These are phyloP conservation scores for Intubia oerlemansii DNA, from an alignment of 2,329 filamentous ascomycete genomes.

Conservation along the genomic window DNA sequence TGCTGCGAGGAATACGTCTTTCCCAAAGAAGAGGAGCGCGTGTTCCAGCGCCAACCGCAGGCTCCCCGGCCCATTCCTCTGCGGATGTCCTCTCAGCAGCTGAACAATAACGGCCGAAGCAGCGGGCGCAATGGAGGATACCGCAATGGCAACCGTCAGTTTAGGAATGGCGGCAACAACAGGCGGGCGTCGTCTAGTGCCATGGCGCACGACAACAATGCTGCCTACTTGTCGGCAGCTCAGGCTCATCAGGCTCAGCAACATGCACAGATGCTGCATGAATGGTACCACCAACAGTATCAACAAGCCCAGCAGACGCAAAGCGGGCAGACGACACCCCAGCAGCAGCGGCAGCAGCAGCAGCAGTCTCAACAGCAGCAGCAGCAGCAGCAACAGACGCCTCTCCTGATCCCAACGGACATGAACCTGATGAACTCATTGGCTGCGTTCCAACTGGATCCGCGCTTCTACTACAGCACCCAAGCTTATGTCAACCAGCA, in stretches of 20 bases:
- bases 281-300: conserved; percentile 15
- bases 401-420: too few species aligned
- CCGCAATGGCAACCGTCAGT: conserved; percentile 26
- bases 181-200: conserved; percentile 32
- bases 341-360: conserved; percentile 18
- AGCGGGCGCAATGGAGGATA: conserved; percentile 16
- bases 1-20: conserved; percentile 79
- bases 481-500: too few species aligned
- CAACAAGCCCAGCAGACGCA: too few species aligned
- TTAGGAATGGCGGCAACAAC: conserved; percentile 21
- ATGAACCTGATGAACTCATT: too few species aligned
- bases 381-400: conserved; percentile 17
- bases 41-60: conserved; percentile 33
- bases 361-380: too few species aligned
- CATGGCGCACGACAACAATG: conserved; percentile 25
- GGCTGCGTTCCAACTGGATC: too few species aligned
- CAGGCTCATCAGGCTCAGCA: too few species aligned
- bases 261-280: too few species aligned
- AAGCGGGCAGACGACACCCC: too few species aligned
- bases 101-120: conserved; percentile 20
- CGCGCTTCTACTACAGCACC: too few species aligned
- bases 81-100: conserved; percentile 39
- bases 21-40: conserved; percentile 56
- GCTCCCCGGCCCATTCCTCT: conserved; percentile 33
- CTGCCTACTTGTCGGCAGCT: conserved; percentile 16